A percentile compares a stretch with the other conserved stretches of the same genome.
phyloP scores from a whole-genome alignment of 148 eudicot species.

The Vaccinium myrtillus region DNA sequence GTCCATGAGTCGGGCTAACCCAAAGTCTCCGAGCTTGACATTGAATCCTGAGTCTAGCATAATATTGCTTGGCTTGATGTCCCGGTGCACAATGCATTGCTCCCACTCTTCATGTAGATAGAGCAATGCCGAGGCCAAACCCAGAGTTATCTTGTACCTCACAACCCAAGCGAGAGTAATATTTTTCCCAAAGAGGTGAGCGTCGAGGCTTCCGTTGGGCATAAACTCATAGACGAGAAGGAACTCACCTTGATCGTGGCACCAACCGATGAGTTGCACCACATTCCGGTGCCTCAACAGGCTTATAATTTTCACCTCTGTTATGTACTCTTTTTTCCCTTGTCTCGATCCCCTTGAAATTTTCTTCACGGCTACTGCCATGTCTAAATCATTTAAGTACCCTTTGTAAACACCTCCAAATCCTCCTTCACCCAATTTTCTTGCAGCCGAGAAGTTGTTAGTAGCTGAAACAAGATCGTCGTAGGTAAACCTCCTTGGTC shows the following conservation, averaged over 20 bases:
- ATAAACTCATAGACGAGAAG: background rate
- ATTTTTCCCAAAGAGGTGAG: conserved; percentile 34
- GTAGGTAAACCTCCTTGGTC: conserved; percentile 28
- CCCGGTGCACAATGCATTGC: conserved; percentile 59
- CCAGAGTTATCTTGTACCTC: conserved; percentile 37
- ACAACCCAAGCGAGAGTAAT: conserved; percentile 32
- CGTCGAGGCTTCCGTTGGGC: conserved; percentile 44
- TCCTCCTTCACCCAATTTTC: conserved; percentile 37
- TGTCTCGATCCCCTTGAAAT: conserved; percentile 28
- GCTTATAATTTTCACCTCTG: conserved; percentile 38
- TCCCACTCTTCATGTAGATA: conserved; percentile 40
- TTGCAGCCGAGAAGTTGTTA: conserved; percentile 15
- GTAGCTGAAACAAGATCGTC: conserved; percentile 19
- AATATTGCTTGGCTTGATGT: conserved; percentile 58
- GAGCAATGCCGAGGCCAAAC: background rate
- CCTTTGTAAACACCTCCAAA: conserved; percentile 24
- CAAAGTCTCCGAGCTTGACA: conserved; percentile 45
- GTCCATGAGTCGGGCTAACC: conserved; percentile 52
- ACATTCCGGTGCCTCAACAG: background rate
- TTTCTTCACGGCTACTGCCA: conserved; percentile 27
- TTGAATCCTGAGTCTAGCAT: conserved; percentile 45
- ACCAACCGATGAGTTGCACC: background rate
- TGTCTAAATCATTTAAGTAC: conserved; percentile 5
- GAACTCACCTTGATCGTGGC: background rate
- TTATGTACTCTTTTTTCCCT: conserved; percentile 26